A percentile compares a stretch with the other conserved stretches of the same genome.
Conservation (phyloP, 371 early-diverging fungal genomes). For the Mucor piriformis region DNA sequence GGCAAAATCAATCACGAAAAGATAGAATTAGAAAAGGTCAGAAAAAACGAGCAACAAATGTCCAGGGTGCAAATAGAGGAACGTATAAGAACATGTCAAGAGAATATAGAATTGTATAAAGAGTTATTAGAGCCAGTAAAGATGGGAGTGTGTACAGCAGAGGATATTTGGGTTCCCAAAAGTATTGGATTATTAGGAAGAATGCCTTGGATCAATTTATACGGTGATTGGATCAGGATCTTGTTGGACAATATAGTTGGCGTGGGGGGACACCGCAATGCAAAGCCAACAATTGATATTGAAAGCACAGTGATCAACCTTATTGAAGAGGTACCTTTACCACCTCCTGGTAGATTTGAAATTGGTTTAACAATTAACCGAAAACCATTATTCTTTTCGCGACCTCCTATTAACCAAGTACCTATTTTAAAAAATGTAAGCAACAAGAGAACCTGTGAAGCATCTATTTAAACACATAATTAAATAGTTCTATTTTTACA, state of each 20-base stretch:
- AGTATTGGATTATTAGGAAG: conserved; percentile 72
- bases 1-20: conserved; percentile 45
- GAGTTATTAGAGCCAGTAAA: conserved; percentile 72
- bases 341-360: conserved; percentile 83
- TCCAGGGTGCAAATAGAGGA: conserved; percentile 32
- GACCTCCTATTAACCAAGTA: conserved; percentile 80
- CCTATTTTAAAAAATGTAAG: conserved; percentile 80
- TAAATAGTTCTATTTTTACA: neutral
- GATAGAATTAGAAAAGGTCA: conserved; percentile 20
- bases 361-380: conserved; percentile 68
- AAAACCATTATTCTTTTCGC: conserved; percentile 66
- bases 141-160: conserved; percentile 55
- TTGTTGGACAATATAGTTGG: conserved; percentile 64
- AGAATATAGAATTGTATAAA: conserved; percentile 66
- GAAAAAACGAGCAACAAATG: neutral
- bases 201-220: conserved; percentile 75
- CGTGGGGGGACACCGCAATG: conserved; percentile 51
- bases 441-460: neutral
- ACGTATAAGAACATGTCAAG: conserved; percentile 58
- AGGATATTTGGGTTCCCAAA: conserved; percentile 74
- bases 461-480: no score
- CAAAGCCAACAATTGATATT: conserved; percentile 39
- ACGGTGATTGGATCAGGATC: conserved; percentile 79
- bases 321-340: conserved; percentile 75
- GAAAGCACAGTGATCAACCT: conserved; percentile 69